Conservation (phyloP, 352 stramenopile genomes). For the Globisporangium acanthophoron region DNA sequence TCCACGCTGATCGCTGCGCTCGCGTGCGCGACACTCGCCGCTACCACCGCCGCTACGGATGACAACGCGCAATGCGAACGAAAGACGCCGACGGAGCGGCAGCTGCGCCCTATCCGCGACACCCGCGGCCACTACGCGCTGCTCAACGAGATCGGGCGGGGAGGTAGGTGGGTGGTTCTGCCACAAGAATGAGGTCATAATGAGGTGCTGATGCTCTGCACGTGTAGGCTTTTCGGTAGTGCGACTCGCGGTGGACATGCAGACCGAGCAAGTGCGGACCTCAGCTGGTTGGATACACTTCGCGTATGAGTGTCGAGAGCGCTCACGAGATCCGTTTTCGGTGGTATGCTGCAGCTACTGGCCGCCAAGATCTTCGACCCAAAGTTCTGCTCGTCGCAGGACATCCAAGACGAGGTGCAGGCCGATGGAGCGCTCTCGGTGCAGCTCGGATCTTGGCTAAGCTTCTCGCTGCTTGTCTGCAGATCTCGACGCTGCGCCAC, state of each 20-base stretch:
- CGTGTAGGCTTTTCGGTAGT: constrained; percentile 58
- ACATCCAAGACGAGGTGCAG: constrained; percentile 55
- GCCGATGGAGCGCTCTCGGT: too few species aligned
- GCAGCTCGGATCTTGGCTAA: too few species aligned
- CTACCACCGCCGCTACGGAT: neutral
- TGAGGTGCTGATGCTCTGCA: neutral
- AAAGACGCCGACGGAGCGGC: neutral
- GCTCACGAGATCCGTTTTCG: neutral
- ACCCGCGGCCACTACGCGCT: constrained; percentile 39
- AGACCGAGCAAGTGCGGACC: constrained; percentile 32
- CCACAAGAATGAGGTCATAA: neutral
- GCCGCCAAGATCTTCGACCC: constrained; percentile 77
- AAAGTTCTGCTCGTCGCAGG: constrained; percentile 42
- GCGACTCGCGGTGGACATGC: constrained; percentile 50
- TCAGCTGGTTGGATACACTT: neutral
- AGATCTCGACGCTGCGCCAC: constrained; percentile 60
- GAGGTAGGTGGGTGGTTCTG: constrained; percentile 24
- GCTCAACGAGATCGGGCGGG: constrained; percentile 58
- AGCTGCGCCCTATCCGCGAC: neutral
- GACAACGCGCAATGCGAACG: neutral
- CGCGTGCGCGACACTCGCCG: neutral
- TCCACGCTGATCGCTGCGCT: neutral
- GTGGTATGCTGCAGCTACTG: constrained; percentile 20
- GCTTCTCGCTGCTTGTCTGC: too few species aligned
- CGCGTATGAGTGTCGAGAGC: neutral